phyloP scores from a whole-genome alignment of 108 stramenopile genomes.

The Ochromonas danica region DNA sequence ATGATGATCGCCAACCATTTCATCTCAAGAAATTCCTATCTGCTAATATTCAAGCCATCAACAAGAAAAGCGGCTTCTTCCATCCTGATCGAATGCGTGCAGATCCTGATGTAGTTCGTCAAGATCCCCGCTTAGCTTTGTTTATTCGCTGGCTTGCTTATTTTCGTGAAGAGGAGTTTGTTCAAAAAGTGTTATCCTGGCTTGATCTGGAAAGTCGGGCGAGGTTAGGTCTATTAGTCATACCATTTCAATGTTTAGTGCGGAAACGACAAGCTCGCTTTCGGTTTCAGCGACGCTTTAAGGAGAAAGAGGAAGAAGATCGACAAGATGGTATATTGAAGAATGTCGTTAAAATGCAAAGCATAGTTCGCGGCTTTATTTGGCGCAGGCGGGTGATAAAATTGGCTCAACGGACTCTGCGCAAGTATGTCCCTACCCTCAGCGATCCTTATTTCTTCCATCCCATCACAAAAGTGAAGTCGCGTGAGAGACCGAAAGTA shows the following conservation, averaged over 20 bases:
- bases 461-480: neutral
- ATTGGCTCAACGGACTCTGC: neutral
- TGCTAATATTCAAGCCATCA: too few species aligned
- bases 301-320: neutral
- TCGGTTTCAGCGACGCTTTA: neutral
- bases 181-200: neutral
- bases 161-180: neutral
- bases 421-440: neutral
- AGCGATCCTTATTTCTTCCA: conserved; percentile 3
- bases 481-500: conserved; percentile 2
- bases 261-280: neutral
- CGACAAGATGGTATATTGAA: neutral
- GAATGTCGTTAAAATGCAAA: neutral
- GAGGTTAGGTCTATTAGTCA: neutral
- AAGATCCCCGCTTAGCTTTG: neutral
- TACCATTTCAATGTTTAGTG: neutral
- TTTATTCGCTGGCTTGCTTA: neutral
- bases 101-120: too few species aligned
- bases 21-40: too few species aligned
- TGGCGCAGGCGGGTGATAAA: neutral
- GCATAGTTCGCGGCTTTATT: neutral
- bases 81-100: too few species aligned
- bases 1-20: too few species aligned
- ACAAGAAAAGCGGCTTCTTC: too few species aligned
- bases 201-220: neutral